Evolutionary conservation across 805 yeast species (phyloP).

Genomic region (Phaffomyces thermotolerans): DNA sequence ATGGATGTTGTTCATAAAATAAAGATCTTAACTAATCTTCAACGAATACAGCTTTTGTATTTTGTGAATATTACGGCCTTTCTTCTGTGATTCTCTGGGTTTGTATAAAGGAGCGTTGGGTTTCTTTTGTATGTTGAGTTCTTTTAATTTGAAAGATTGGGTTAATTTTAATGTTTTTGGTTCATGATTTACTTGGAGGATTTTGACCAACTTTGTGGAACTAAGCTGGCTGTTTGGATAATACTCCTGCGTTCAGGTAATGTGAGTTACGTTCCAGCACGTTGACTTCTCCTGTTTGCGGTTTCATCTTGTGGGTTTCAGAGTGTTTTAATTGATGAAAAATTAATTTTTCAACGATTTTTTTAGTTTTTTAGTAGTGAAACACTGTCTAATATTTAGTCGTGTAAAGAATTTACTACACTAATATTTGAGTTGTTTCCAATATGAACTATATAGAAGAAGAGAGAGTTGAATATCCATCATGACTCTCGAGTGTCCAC

Average conservation of each 20-base stretch:
- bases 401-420: no score
- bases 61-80: constrained; percentile 11
- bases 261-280: constrained; percentile 79
- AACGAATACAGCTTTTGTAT: constrained; percentile 24
- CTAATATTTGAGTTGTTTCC: no score
- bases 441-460: no score
- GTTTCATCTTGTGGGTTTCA: constrained; percentile 42
- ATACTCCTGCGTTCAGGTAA: constrained; percentile 61
- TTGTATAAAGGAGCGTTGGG: constrained; percentile 22
- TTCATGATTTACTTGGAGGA: constrained; percentile 64
- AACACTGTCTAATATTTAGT: no score
- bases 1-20: constrained; percentile 91
- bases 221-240: constrained; percentile 79
- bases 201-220: constrained; percentile 72
- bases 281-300: constrained; percentile 66
- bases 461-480: no score
- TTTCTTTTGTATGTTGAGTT: background rate
- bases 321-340: background rate
- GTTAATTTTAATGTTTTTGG: constrained; percentile 16
- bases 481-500: no score
- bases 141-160: constrained; percentile 11
- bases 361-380: no score
- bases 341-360: background rate
- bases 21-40: constrained; percentile 76
- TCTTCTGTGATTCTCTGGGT: constrained; percentile 22